Base-by-base conservation (phyloP, 495 filamentous ascomycete genomes). In the Penicillium coprophilum region DNA sequence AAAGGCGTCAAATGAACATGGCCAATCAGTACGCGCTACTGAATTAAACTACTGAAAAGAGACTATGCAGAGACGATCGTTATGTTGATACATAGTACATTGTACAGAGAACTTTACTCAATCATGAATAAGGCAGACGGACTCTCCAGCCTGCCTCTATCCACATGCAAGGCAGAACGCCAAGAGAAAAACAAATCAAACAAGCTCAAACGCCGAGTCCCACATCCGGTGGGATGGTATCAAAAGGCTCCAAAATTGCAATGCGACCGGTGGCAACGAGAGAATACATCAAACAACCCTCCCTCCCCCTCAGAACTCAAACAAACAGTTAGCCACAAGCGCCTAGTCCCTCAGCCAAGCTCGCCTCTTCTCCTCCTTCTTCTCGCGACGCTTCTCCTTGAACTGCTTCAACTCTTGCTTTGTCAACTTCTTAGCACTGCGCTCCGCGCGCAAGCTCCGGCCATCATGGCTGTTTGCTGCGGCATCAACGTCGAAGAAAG, bases 401-500 rank as follows among this genome's bases (percentile, higher is more conserved):
- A 92, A 78, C 52, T 77, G 68, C 74, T 90, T 91, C 62, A 98
- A 69, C 70, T 97, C 91, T 57, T 87, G 78, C 80, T 89, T 95
- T 31, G 72, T 89, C 39, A 96, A 76, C 77, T 92, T 96, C 80
- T 91, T 92, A n/a, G 85, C 85, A 40, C 87, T 85, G 30, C 70
- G 79, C 74, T 98, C 94, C 8, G 90, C 94, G 72, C 93, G 95
- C 48, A 98, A 73, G 67, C 91, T 96, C 53, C 89, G 83, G 7
- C 94, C 94, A 64, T 96, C 88, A 61, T 98, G 94, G 58, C 82
- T 85, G 67, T 97, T 97, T 1, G 95, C 95, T 20, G 92, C 93
- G 11, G 92, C 90, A 74, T 97, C 94, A n/a, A 97, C 94, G 65
- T 97, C 95, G 66, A 96, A 98, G 73, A 86, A 98, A 10, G 92